These are phyloP conservation scores for Trichosanthes truncata DNA, from an alignment of 306 rosid species.

Conservation along the genomic window DNA sequence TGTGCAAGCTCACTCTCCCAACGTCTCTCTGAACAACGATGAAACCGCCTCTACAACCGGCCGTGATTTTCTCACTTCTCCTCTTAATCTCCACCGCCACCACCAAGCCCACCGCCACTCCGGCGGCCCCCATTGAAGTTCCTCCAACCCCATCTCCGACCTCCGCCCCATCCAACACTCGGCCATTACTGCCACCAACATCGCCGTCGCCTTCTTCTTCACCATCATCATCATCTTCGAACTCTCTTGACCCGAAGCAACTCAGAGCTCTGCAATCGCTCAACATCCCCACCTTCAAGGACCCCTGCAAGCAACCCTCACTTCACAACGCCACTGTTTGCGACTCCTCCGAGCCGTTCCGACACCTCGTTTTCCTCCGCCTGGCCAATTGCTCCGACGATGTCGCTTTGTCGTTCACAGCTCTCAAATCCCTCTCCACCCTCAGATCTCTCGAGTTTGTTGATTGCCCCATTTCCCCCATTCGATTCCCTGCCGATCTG, in stretches of 20 bases:
- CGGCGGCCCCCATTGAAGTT: conserved; percentile 8
- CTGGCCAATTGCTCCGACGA: conserved; percentile 69
- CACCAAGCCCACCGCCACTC: conserved; percentile 1
- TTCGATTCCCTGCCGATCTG: conserved; percentile 70
- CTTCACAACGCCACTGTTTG: conserved; percentile 58
- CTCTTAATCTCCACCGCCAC: conserved; percentile 16
- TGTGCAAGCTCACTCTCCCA: not conserved
- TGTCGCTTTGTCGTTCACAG: conserved; percentile 72
- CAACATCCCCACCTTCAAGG: conserved; percentile 63
- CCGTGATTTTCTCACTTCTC: not conserved
- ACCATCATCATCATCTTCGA: not conserved
- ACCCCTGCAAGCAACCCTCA: conserved; percentile 61
- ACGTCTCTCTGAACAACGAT: conserved; percentile 7
- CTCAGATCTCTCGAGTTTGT: conserved; percentile 51
- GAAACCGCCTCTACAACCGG: not conserved
- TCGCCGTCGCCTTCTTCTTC: not conserved
- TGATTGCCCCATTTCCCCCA: conserved; percentile 75
- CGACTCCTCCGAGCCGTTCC: conserved; percentile 64
- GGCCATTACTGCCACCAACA: conserved; percentile 1
- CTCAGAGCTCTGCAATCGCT: conserved; percentile 73
- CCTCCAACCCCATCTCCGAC: conserved; percentile 2
- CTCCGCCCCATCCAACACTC: conserved; percentile 2
- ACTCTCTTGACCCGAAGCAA: conserved; percentile 81
- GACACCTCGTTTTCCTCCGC: conserved; percentile 63
- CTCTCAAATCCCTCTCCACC: conserved; percentile 75